Conservation (phyloP, 208 protist genomes). For the Trypanosoma vivax region DNA sequence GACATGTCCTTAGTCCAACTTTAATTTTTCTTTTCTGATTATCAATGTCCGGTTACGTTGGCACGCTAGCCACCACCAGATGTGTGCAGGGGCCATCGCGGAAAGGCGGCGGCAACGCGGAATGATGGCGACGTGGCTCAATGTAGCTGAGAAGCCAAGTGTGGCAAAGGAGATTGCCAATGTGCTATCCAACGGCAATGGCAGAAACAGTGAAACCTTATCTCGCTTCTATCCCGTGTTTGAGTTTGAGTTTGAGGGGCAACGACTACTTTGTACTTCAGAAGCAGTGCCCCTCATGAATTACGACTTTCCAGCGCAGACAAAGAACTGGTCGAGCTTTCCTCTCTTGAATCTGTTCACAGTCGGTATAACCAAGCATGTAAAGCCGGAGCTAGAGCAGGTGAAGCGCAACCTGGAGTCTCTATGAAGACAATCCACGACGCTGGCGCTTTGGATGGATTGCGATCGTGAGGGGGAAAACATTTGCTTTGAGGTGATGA, state of each 20-base stretch:
- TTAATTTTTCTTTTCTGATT: too few relatives aligned
- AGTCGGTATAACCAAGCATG: slow-evolving; percentile 66
- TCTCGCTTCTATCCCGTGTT: slow-evolving; percentile 83
- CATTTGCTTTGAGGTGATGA: slow-evolving; percentile 96
- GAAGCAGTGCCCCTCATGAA: slow-evolving; percentile 96
- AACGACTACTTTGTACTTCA: slow-evolving; percentile 93
- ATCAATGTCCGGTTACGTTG: too few relatives aligned
- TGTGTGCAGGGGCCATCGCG: neutral
- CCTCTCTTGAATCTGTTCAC: slow-evolving; percentile 90
- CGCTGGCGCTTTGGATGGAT: slow-evolving; percentile 94
- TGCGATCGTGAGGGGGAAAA: slow-evolving; percentile 97
- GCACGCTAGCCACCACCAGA: neutral
- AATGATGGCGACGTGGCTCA: slow-evolving; percentile 78
- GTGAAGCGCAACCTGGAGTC: slow-evolving; percentile 75
- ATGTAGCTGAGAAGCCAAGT: slow-evolving; percentile 95
- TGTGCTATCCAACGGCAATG: slow-evolving; percentile 60
- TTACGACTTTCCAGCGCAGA: slow-evolving; percentile 76
- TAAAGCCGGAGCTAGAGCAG: slow-evolving; percentile 59
- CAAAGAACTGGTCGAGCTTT: slow-evolving; percentile 80
- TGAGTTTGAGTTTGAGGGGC: slow-evolving; percentile 66
- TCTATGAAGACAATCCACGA: slow-evolving; percentile 49
- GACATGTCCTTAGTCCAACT: too few relatives aligned
- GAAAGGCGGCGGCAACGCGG: neutral
- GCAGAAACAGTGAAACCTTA: slow-evolving; percentile 31
- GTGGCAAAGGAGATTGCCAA: slow-evolving; percentile 86